Evolutionary conservation across 129 eudicot species (phyloP), one percentile per base, ranked within the genome.

Genomic region (Centaurea solstitialis): DNA sequence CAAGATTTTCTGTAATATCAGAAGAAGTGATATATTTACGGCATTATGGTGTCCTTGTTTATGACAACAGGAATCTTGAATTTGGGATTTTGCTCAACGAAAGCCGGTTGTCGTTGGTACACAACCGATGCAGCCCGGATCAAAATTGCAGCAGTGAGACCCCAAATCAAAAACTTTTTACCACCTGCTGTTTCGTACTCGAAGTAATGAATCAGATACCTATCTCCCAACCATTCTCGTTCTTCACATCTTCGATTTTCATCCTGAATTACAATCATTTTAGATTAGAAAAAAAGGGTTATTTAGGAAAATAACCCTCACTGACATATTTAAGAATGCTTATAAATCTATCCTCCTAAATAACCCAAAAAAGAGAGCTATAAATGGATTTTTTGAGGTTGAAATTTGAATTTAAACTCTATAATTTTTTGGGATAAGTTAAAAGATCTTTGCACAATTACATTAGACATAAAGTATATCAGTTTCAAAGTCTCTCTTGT

Each of bases 141-240:
- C 85, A 94, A 87, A 39, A 91, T 88, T 62, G 95, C 98, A 33
- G 98, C 98, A 38, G 98, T 94, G 24, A 94, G 85, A 68, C 90
- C 98, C 93, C 94, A 94, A 26, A 94, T 94, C 83, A 90, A 23
- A 45, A 85, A 91, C 65, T 84, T 88, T 73, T 86, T 88, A 24
- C 80, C 85, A 79, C 73, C 37, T 33, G 37, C 83, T 7, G 77
- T 43, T 85, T 90, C 91, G 57, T 91, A 87, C 79, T 94, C 90
- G 57, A 94, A 94, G 74, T 30, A 85, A 84, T 91, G 98, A 79
- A 94, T 37, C 81, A 94, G 82, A 81, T 85, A 85, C 79, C 86
- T 90, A 73, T 86, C 85, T 18, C 93, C 97, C 93, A 87, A 72
- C 98, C 97, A 94, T 77, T 91, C 98, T 70, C 87, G 82, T 79